Conservation (phyloP, 768 basidiomycete genomes). For the Symmetrospora coprosmae region DNA sequence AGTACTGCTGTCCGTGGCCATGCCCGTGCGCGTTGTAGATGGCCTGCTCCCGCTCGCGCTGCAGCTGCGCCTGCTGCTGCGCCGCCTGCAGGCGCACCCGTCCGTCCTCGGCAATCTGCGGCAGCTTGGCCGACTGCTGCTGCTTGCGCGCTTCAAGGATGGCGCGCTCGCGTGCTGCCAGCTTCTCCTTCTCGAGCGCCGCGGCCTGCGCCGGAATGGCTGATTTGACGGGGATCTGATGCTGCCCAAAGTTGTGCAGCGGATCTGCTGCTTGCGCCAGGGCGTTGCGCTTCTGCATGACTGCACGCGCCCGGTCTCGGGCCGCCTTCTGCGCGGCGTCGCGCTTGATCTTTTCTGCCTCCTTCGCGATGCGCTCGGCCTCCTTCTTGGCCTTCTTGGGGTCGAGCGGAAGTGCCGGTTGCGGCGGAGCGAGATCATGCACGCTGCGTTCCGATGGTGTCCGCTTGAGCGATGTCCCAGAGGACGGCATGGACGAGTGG, state of each 20-base stretch:
- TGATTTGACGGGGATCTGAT: not conserved
- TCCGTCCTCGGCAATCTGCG: constrained; percentile 32
- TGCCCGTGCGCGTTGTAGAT: too few relatives aligned
- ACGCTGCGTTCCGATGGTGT: constrained; percentile 35
- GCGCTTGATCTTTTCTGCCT: constrained; percentile 37
- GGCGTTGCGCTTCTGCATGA: constrained; percentile 40
- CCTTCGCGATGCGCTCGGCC: constrained; percentile 34
- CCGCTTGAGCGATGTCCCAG: constrained; percentile 28
- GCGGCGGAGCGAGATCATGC: constrained; percentile 13
- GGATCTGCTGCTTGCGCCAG: constrained; percentile 33
- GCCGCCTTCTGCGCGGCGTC: constrained; percentile 36
- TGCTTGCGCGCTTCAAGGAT: constrained; percentile 24
- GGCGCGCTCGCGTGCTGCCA: too few relatives aligned
- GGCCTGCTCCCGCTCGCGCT: too few relatives aligned
- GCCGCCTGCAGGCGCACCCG: constrained; percentile 4
- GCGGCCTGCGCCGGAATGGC: not conserved
- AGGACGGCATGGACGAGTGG: not conserved
- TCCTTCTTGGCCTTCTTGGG: constrained; percentile 41
- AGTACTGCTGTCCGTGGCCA: constrained; percentile 6
- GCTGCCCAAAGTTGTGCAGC: constrained; percentile 28
- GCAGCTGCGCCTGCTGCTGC: too few relatives aligned
- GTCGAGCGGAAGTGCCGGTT: constrained; percentile 30
- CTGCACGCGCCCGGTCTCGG: constrained; percentile 41
- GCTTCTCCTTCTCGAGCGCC: constrained; percentile 25
- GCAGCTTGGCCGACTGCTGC: constrained; percentile 23